These are phyloP conservation scores for Chloromonas sp. DNA, from an alignment of 163 green algal genomes.

Conservation along the genomic window DNA sequence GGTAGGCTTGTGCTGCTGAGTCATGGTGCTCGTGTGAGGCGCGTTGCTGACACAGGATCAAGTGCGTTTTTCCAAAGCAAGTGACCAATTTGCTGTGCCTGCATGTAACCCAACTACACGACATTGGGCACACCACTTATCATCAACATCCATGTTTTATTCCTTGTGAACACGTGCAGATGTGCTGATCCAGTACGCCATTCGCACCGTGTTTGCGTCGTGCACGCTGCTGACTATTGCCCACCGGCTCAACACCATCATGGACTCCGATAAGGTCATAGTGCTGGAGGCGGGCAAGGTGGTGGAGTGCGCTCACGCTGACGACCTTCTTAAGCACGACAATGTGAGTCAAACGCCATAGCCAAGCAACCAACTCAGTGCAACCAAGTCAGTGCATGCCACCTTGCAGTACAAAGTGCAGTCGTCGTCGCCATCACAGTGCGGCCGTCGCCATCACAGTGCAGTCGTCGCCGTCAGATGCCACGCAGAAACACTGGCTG, in stretches of 20 bases:
- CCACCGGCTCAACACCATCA: conserved; percentile 93
- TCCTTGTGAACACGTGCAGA: conserved; percentile 23
- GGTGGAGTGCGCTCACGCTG: conserved; percentile 36
- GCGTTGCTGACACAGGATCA: too few species aligned
- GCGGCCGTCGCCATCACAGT: not conserved
- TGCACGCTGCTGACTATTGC: conserved; percentile 93
- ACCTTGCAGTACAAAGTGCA: not conserved
- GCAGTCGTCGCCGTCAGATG: not conserved
- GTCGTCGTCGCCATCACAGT: not conserved
- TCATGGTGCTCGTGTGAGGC: too few species aligned
- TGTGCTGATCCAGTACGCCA: conserved; percentile 74
- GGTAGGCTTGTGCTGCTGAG: conserved; percentile 11
- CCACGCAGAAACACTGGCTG: too few species aligned
- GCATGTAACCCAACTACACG: too few species aligned
- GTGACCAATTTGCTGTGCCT: too few species aligned
- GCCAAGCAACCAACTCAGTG: not conserved
- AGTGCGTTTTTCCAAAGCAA: too few species aligned
- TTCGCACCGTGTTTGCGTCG: conserved; percentile 66
- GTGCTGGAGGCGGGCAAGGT: conserved; percentile 48
- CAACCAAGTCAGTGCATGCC: not conserved
- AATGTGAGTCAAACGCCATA: not conserved
- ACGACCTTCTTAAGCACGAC: conserved; percentile 29
- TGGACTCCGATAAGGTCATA: conserved; percentile 75
- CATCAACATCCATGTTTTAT: too few species aligned
- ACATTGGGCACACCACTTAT: too few species aligned